Evolutionary conservation across 2,329 filamentous ascomycete species (phyloP).

Genomic region (Colletotrichum spinosum): DNA sequence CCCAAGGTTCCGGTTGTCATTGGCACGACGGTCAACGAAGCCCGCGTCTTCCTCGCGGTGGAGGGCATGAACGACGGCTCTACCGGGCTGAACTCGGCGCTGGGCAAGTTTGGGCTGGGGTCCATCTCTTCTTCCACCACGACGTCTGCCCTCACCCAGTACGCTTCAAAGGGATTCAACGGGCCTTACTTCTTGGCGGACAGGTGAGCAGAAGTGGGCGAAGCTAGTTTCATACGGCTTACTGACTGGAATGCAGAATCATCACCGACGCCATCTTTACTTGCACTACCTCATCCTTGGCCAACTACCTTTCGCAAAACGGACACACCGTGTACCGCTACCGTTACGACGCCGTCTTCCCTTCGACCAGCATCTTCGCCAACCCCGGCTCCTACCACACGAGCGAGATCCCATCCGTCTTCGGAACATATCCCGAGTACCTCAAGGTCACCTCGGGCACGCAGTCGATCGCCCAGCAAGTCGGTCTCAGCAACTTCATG

Average conservation of each 20-base stretch:
- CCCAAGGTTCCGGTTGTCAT: slow-evolving; percentile 32
- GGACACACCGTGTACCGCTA: slow-evolving; percentile 30
- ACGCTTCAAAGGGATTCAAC: slow-evolving; percentile 12
- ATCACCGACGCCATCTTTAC: slow-evolving; percentile 30
- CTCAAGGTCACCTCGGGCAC: slow-evolving; percentile 5
- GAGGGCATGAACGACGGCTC: not conserved
- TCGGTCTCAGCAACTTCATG: slow-evolving; percentile 25
- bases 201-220: not conserved
- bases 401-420: slow-evolving; percentile 32
- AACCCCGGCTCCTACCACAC: slow-evolving; percentile 36
- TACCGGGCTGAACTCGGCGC: not conserved
- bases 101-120: slow-evolving; percentile 6
- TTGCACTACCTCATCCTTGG: slow-evolving; percentile 23
- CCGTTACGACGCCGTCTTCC: slow-evolving; percentile 27
- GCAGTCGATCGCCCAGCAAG: slow-evolving; percentile 18
- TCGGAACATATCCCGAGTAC: slow-evolving; percentile 30
- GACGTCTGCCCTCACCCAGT: not conserved
- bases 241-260: slow-evolving; percentile 10
- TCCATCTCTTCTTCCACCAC: slow-evolving; percentile 6
- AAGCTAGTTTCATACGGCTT: not conserved
- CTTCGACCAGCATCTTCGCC: slow-evolving; percentile 27
- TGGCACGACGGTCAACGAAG: slow-evolving; percentile 28
- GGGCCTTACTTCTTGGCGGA: slow-evolving; percentile 1
- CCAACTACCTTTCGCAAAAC: slow-evolving; percentile 13
- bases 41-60: slow-evolving; percentile 20